Percentiles rank a stretch among this genome's conserved stretches.
These are phyloP conservation scores for Schizosaccharomyces versatilis DNA, from an alignment of 1,139 yeast genomes.

Conservation along the genomic window DNA sequence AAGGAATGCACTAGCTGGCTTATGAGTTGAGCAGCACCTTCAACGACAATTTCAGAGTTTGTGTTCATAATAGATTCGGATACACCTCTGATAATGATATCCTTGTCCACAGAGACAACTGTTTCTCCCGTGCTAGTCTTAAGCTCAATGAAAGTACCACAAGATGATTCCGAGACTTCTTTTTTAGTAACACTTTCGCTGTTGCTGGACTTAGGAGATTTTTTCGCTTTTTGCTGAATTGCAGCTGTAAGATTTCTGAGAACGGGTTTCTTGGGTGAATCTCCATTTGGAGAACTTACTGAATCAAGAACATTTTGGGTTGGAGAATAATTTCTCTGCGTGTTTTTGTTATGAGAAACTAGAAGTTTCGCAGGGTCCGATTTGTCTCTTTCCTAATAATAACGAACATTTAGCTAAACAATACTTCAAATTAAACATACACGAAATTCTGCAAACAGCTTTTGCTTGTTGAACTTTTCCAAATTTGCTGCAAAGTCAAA, in stretches of 20 bases:
- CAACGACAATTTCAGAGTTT: not conserved
- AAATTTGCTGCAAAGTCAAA: constrained; percentile 74
- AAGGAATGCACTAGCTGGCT: not conserved
- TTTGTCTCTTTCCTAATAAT: not conserved
- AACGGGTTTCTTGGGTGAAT: too few species aligned
- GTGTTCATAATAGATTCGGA: not conserved
- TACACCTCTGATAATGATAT: not conserved
- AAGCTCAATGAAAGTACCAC: not conserved
- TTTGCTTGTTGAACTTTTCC: constrained; percentile 59
- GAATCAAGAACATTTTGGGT: not conserved
- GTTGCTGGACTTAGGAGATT: too few species aligned
- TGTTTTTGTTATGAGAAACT: not conserved
- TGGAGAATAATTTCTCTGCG: not conserved
- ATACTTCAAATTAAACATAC: constrained; percentile 14
- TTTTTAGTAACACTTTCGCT: too few species aligned
- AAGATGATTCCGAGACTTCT: too few species aligned
- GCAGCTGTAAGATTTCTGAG: too few species aligned
- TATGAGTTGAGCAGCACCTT: not conserved
- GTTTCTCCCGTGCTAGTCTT: not conserved
- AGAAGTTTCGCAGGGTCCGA: constrained; percentile 1
- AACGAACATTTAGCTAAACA: not conserved
- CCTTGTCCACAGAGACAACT: not conserved
- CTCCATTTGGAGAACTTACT: too few species aligned
- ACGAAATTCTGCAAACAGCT: constrained; percentile 59
- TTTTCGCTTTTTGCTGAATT: too few species aligned